phyloP scores from a whole-genome alignment of 2,329 filamentous ascomycete genomes.

The Phialophora verrucosa region DNA sequence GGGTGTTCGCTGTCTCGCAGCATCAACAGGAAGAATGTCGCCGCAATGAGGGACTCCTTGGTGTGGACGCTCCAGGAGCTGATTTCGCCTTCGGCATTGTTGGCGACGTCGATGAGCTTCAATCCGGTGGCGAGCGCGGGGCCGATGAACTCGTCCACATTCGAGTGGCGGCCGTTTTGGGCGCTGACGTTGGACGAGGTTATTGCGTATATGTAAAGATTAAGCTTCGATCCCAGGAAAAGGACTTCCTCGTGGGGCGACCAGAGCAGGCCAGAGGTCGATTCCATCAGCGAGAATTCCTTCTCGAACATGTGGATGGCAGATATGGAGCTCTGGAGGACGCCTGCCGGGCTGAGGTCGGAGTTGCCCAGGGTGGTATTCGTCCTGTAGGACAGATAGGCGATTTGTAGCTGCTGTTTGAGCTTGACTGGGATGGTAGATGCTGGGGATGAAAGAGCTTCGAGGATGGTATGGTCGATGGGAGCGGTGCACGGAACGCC shows the following conservation, averaged over 20 bases:
- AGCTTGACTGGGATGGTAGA: conserved; percentile 10
- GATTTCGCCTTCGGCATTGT: conserved; percentile 18
- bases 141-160: conserved; percentile 18
- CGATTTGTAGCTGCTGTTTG: conserved; percentile 20
- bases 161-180: conserved; percentile 18
- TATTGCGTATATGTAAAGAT: conserved; percentile 19
- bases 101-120: conserved; percentile 15
- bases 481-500: conserved; percentile 20
- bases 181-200: conserved; percentile 12
- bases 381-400: conserved; percentile 18
- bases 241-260: conserved; percentile 18
- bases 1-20: conserved; percentile 18
- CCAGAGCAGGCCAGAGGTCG: conserved; percentile 16
- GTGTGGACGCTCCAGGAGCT: conserved; percentile 21
- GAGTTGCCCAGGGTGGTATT: conserved; percentile 19
- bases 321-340: conserved; percentile 19
- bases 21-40: conserved; percentile 21
- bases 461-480: conserved; percentile 22
- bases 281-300: conserved; percentile 19
- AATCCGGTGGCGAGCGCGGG: conserved; percentile 16
- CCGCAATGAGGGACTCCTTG: conserved; percentile 20
- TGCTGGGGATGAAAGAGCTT: conserved; percentile 16
- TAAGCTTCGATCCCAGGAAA: conserved; percentile 16
- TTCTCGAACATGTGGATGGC: conserved; percentile 23
- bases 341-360: conserved; percentile 18